Conservation (phyloP, 176 grass and related monocot genomes). For the Oryza meridionalis region DNA sequence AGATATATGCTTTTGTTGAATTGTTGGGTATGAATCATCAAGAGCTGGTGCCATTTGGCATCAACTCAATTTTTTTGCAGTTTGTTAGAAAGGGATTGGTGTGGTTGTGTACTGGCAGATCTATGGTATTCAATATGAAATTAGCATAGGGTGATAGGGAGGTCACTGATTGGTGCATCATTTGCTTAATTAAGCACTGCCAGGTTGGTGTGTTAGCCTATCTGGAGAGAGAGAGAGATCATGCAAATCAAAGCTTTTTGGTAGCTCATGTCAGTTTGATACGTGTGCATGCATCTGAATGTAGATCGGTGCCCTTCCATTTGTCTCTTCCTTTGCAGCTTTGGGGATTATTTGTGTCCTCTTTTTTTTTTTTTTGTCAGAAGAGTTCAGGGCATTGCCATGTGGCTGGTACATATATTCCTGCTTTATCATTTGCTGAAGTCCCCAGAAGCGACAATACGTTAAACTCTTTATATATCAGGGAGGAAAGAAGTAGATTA, state of each 20-base stretch:
- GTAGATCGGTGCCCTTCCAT: not conserved
- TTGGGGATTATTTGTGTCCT: not conserved
- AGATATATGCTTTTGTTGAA: conserved; percentile 10
- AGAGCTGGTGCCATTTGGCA: conserved; percentile 47
- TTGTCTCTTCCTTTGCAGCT: not conserved
- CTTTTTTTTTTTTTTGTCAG: not conserved
- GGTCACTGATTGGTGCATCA: conserved; percentile 35
- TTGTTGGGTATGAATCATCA: conserved; percentile 24
- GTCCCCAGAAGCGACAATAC: not conserved
- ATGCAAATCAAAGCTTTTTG: conserved; percentile 17
- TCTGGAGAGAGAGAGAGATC: not conserved
- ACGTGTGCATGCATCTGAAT: conserved; percentile 34
- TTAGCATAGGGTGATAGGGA: conserved; percentile 8
- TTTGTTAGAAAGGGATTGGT: conserved; percentile 25
- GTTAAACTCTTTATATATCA: too few relatives aligned
- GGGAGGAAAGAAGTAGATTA: not conserved
- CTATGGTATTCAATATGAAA: not conserved
- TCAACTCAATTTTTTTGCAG: not conserved
- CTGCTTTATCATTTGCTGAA: not conserved
- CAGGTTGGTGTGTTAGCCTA: not conserved
- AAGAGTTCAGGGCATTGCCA: not conserved
- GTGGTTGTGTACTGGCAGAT: conserved; percentile 24
- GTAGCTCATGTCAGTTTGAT: conserved; percentile 8
- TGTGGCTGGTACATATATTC: not conserved
- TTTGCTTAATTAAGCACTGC: not conserved